phyloP scores from a whole-genome alignment of 768 basidiomycete genomes.

The Suillus hirtellus region DNA sequence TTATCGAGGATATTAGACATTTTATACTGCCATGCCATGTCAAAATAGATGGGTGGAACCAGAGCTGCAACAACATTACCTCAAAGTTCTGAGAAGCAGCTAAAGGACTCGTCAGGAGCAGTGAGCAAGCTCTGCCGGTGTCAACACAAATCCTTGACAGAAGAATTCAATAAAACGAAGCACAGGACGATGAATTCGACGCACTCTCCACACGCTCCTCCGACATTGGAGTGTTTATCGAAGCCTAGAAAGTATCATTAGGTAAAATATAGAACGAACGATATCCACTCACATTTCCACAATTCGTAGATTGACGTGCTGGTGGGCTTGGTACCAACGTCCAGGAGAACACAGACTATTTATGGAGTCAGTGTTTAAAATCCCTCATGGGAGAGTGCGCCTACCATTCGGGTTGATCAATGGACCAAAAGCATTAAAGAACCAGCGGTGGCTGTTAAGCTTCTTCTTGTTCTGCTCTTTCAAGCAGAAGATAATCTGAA shows the following conservation, averaged over 20 bases:
- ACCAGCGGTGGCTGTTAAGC: constrained; percentile 94
- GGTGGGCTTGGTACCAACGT: constrained; percentile 95
- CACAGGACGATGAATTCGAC: constrained; percentile 18
- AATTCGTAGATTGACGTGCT: constrained; percentile 94
- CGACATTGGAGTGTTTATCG: constrained; percentile 81
- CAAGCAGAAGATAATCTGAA: constrained; percentile 87
- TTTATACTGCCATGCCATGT: constrained; percentile 61
- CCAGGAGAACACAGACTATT: constrained; percentile 83
- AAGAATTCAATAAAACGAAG: constrained; percentile 4
- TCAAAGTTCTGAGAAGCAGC: constrained; percentile 97
- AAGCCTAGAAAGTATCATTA: constrained; percentile 45
- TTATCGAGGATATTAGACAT: constrained; percentile 97
- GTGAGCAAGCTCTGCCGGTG: constrained; percentile 68
- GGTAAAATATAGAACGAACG: neutral
- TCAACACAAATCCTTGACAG: constrained; percentile 74
- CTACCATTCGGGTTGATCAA: constrained; percentile 81
- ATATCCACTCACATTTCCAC: constrained; percentile 71
- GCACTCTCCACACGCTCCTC: constrained; percentile 95
- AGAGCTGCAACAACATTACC: constrained; percentile 34
- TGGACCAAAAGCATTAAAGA: constrained; percentile 94
- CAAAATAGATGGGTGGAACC: constrained; percentile 7
- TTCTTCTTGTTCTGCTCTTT: constrained; percentile 99
- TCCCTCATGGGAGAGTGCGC: constrained; percentile 9
- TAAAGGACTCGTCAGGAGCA: constrained; percentile 71
- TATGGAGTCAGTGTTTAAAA: constrained; percentile 4